A percentile compares a stretch with the other conserved stretches of the same genome.
These are phyloP conservation scores for Colletotrichum navitas DNA, from an alignment of 2,329 filamentous ascomycete genomes.

Conservation along the genomic window DNA sequence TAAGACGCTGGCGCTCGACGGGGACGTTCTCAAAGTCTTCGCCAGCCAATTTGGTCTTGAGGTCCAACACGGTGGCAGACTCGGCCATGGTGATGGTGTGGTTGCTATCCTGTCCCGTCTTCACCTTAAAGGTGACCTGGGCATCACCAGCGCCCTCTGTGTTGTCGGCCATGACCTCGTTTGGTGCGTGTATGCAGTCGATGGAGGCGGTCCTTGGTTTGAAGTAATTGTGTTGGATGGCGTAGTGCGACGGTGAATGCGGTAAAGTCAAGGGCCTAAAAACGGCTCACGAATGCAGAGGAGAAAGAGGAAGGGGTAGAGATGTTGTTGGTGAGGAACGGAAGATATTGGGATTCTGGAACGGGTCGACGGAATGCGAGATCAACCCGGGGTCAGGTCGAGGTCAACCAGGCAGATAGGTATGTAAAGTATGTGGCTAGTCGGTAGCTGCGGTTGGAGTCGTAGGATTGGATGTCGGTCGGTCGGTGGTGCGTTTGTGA, in stretches of 20 bases:
- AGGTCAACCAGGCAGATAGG: conserved; percentile 23
- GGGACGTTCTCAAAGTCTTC: conserved; percentile 89
- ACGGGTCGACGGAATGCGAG: conserved; percentile 21
- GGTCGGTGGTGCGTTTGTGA: conserved; percentile 23
- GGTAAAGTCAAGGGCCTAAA: background rate
- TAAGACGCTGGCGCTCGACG: conserved; percentile 89
- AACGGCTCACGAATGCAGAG: conserved; percentile 3
- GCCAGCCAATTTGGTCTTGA: conserved; percentile 89
- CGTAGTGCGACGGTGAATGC: conserved; percentile 11
- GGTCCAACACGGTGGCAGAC: conserved; percentile 81
- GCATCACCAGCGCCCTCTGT: conserved; percentile 72
- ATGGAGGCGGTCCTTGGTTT: background rate
- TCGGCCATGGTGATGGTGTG: conserved; percentile 85
- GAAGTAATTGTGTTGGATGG: conserved; percentile 11
- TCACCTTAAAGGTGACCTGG: conserved; percentile 95
- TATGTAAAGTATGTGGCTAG: conserved; percentile 23
- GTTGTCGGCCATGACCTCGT: conserved; percentile 73
- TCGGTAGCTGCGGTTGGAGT: conserved; percentile 35
- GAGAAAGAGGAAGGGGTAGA: background rate
- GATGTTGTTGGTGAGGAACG: conserved; percentile 3
- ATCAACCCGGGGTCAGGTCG: conserved; percentile 14
- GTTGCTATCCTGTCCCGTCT: conserved; percentile 91
- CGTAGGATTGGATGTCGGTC: conserved; percentile 25
- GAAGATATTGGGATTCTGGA: conserved; percentile 28
- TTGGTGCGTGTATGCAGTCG: conserved; percentile 1